Evolutionary conservation across 2,329 filamentous ascomycete genomes (phyloP).

Genomic region (Microsporum audouinii): DNA sequence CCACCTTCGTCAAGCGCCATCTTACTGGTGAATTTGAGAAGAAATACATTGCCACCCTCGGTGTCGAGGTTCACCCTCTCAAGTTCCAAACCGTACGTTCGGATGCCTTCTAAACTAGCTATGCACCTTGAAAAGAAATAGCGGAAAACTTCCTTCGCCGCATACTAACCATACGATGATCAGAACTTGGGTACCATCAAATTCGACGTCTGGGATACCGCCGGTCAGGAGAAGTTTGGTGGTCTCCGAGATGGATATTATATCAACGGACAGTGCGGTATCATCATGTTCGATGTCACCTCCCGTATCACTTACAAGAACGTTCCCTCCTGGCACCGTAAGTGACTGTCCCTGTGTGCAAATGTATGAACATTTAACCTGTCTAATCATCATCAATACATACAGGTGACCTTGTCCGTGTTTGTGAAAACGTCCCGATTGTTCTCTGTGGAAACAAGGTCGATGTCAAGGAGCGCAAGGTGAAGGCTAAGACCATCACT

Average conservation of each 20-base stretch:
- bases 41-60: constrained; percentile 99
- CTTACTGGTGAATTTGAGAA: constrained; percentile 99
- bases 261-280: constrained; percentile 96
- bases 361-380: no score
- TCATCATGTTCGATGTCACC: constrained; percentile 98
- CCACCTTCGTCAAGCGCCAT: constrained; percentile 99
- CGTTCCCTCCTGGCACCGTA: constrained; percentile 99
- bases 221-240: constrained; percentile 97
- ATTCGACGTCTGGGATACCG: constrained; percentile 99
- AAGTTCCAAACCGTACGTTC: constrained; percentile 87
- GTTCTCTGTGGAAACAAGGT: constrained; percentile 96
- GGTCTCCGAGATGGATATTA: constrained; percentile 99
- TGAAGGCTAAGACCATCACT: constrained; percentile 99
- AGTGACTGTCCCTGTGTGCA: neutral
- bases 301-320: constrained; percentile 95
- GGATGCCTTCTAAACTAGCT: neutral
- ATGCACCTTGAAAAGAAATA: neutral
- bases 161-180: neutral
- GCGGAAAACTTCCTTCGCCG: neutral
- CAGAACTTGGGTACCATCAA: constrained; percentile 91
- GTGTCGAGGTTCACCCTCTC: constrained; percentile 98
- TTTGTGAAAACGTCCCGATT: constrained; percentile 98
- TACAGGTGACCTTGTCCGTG: constrained; percentile 89
- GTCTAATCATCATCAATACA: neutral
- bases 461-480: constrained; percentile 99